Conservation (phyloP, 2,329 filamentous ascomycete species). For the Fusarium subglutinans region DNA sequence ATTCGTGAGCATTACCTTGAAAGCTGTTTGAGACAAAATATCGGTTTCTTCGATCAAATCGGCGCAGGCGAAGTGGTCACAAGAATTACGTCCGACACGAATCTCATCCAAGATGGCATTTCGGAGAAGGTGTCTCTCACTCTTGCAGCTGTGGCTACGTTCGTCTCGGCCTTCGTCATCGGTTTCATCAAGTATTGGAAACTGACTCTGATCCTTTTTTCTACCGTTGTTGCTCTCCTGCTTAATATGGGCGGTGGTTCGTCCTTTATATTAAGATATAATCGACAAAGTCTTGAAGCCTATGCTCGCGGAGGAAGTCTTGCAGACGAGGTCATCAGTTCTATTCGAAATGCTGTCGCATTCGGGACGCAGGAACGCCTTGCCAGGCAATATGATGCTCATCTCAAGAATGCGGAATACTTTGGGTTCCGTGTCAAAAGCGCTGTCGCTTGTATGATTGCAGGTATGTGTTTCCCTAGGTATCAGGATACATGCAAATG, state of each 20-base stretch:
- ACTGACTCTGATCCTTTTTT: slow-evolving; percentile 85
- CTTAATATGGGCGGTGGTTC: slow-evolving; percentile 79
- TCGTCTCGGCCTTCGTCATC: slow-evolving; percentile 88
- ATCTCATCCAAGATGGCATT: slow-evolving; percentile 91
- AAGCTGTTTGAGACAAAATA: slow-evolving; percentile 87
- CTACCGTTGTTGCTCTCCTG: slow-evolving; percentile 83
- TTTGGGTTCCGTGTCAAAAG: slow-evolving; percentile 82
- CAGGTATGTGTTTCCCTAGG: slow-evolving; percentile 63
- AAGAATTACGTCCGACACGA: slow-evolving; percentile 92
- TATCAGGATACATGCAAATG: neutral
- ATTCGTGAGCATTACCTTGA: slow-evolving; percentile 85
- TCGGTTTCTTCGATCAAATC: slow-evolving; percentile 91
- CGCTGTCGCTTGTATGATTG: slow-evolving; percentile 80
- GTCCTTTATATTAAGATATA: slow-evolving; percentile 80
- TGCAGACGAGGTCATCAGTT: slow-evolving; percentile 94
- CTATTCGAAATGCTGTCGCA: slow-evolving; percentile 89
- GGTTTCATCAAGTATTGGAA: slow-evolving; percentile 94
- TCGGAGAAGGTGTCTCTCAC: slow-evolving; percentile 88
- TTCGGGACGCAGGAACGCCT: slow-evolving; percentile 94
- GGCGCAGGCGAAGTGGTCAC: slow-evolving; percentile 94
- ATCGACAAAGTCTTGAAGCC: slow-evolving; percentile 78
- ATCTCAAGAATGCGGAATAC: slow-evolving; percentile 76
- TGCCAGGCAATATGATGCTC: slow-evolving; percentile 83
- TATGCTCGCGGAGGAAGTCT: slow-evolving; percentile 88
- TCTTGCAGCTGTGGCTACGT: slow-evolving; percentile 79